Conservation (phyloP, 805 yeast genomes). For the Crinitomyces ghanaensis region DNA sequence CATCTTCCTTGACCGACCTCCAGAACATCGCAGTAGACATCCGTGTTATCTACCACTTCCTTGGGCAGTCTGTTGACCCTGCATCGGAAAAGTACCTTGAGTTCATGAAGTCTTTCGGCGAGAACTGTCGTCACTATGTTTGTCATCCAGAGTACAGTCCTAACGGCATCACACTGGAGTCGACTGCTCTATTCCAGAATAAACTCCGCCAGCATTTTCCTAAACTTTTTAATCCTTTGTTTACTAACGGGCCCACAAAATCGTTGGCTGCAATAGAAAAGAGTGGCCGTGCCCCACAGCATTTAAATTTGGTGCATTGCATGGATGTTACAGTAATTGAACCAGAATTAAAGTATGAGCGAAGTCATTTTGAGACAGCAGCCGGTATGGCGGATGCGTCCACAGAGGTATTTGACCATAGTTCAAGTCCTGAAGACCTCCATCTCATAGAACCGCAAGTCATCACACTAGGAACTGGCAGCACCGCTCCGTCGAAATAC, state of each 20-base stretch:
- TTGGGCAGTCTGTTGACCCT: slow-evolving; percentile 52
- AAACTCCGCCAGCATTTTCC: slow-evolving; percentile 22
- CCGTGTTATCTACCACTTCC: slow-evolving; percentile 59
- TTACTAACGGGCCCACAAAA: slow-evolving; percentile 11
- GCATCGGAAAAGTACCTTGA: slow-evolving; percentile 18
- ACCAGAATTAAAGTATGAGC: slow-evolving; percentile 3
- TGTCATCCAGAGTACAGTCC: slow-evolving; percentile 62
- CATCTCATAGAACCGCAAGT: slow-evolving; percentile 33
- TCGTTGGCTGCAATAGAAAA: slow-evolving; percentile 6
- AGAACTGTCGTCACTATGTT: slow-evolving; percentile 48
- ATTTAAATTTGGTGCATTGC: not conserved
- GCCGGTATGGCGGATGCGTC: not conserved
- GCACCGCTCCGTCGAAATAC: slow-evolving; percentile 74
- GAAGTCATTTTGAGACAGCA: not conserved
- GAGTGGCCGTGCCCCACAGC: slow-evolving; percentile 3
- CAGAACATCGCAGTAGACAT: no score
- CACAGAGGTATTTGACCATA: not conserved
- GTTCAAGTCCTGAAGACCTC: not conserved
- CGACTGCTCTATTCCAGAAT: slow-evolving; percentile 33
- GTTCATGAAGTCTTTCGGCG: slow-evolving; percentile 8
- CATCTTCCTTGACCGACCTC: no score
- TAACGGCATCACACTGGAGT: slow-evolving; percentile 46
- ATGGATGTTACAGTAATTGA: slow-evolving; percentile 5
- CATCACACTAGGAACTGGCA: slow-evolving; percentile 83
- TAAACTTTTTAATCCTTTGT: slow-evolving; percentile 17